Evolutionary conservation across 345 rosid genomes (phyloP).

Genomic region (Ceriops zippeliana): DNA sequence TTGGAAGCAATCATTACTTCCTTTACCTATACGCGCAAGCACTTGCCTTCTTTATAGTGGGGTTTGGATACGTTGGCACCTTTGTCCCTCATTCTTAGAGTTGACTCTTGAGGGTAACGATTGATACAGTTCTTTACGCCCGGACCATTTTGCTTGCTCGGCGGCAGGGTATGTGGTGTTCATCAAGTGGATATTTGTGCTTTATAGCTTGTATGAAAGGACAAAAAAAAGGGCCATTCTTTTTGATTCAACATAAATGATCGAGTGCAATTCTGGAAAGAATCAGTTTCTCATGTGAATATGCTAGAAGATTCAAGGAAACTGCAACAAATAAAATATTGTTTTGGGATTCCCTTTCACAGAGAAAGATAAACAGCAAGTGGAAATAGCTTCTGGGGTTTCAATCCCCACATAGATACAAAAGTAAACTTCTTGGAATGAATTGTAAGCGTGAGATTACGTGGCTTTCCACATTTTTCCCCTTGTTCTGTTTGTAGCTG

Average conservation of each 20-base stretch:
- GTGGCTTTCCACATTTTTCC: not conserved
- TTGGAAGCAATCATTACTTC: slow-evolving; percentile 63
- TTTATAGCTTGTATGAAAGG: slow-evolving; percentile 9
- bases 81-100: slow-evolving; percentile 43
- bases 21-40: slow-evolving; percentile 73
- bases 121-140: slow-evolving; percentile 6
- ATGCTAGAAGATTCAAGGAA: not conserved
- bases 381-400: slow-evolving; percentile 6
- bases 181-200: not conserved
- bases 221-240: not conserved
- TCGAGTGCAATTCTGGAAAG: slow-evolving; percentile 1
- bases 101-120: not conserved
- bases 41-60: slow-evolving; percentile 70
- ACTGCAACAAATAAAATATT: slow-evolving; percentile 5
- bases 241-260: slow-evolving; percentile 10
- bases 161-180: not conserved
- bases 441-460: slow-evolving; percentile 15
- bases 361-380: not conserved
- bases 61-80: slow-evolving; percentile 76
- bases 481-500: slow-evolving; percentile 3
- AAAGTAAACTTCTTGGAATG: slow-evolving; percentile 9
- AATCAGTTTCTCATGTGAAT: slow-evolving; percentile 14
- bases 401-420: slow-evolving; percentile 11
- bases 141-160: not conserved
- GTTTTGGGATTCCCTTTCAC: not conserved